Base-by-base conservation (phyloP, 2,329 filamentous ascomycete species). In the Salinomyces thailandicus region DNA sequence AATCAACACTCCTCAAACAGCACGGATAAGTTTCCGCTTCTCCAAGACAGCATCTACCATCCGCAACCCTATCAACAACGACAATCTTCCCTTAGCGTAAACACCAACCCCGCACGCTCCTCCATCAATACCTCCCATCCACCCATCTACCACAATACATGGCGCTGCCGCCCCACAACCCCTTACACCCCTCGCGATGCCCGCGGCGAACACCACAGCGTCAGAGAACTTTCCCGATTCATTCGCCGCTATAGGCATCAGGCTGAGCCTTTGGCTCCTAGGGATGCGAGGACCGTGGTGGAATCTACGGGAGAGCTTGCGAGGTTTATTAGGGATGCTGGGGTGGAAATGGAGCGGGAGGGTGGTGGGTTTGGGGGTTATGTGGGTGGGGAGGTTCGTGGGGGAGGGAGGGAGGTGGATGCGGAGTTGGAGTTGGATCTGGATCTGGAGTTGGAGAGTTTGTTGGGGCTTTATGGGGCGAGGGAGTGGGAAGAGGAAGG, bases 201-300 rank as follows among this genome's bases (percentile, higher is more conserved):
- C n/a, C 32, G 34, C 8, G 42, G 39, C 13, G 34, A 39, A 6
- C 31, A 40, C 20, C 35, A 28, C 13, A 39, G 38, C 12, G 31
- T 36, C 5, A 18, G 26, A 5, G 42, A 43, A 18, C 36, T 48
- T 5, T 39, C 39, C 1, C 31, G 24, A 9, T 48, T 49, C 35
- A 20, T 47, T 24, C 36, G 27, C 14, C 31, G 18, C 34, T 13
- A 27, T 14, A 28, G 18, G 16, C 15, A 30, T 16, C 16, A 14
- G 5, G 5, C 31, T 15, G 34, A 9, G 9, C 17, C 31, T 13
- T 13, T 38, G 22, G 12, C 18, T 13, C 31, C 36, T 11, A 29
- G 31, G 18, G 35, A 37, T 32, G 28, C 35, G 16, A n/a, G 28
- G 9, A 17, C 17, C 13, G 14, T 24, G 16, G n/a, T 13, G 8